Percentiles rank a stretch among this genome's conserved stretches.
phyloP scores from a whole-genome alignment of 768 basidiomycete species.

The Auricularia auricula-judae region DNA sequence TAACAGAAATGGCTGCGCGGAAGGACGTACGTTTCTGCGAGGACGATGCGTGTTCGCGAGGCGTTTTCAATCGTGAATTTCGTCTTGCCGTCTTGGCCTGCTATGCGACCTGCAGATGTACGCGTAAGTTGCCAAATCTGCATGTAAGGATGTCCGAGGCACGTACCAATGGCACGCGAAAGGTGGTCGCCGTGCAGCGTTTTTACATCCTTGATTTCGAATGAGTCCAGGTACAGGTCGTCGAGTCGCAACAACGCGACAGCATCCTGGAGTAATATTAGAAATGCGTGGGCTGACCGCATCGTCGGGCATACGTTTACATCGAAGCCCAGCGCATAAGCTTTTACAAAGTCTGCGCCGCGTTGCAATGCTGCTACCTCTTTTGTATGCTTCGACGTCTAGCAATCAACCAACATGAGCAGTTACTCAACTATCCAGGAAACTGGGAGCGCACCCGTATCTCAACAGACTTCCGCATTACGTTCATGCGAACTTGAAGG shows the following conservation, averaged over 20 bases:
- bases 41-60: constrained; percentile 91
- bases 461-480: constrained; percentile 80
- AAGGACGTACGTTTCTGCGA: constrained; percentile 80
- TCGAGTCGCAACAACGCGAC: constrained; percentile 92
- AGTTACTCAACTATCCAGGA: too few species aligned
- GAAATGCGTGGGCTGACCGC: constrained; percentile 2
- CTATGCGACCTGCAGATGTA: constrained; percentile 67
- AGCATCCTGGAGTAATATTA: constrained; percentile 54
- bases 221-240: constrained; percentile 95
- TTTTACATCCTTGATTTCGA: constrained; percentile 99
- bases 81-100: constrained; percentile 96
- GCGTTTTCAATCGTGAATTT: constrained; percentile 98
- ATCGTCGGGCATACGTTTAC: constrained; percentile 57
- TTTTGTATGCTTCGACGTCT: constrained; percentile 94
- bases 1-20: constrained; percentile 2
- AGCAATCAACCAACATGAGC: constrained; percentile 3
- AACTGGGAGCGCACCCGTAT: constrained; percentile 53
- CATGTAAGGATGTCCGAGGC: too few species aligned
- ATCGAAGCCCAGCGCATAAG: constrained; percentile 89
- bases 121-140: too few species aligned
- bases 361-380: constrained; percentile 91
- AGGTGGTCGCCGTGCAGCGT: constrained; percentile 95
- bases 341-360: constrained; percentile 94
- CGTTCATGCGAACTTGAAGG: constrained; percentile 96
- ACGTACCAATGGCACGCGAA: constrained; percentile 86